Evolutionary conservation across 108 stramenopile genomes (phyloP).

Genomic region (Cyclotella kingstonii): DNA sequence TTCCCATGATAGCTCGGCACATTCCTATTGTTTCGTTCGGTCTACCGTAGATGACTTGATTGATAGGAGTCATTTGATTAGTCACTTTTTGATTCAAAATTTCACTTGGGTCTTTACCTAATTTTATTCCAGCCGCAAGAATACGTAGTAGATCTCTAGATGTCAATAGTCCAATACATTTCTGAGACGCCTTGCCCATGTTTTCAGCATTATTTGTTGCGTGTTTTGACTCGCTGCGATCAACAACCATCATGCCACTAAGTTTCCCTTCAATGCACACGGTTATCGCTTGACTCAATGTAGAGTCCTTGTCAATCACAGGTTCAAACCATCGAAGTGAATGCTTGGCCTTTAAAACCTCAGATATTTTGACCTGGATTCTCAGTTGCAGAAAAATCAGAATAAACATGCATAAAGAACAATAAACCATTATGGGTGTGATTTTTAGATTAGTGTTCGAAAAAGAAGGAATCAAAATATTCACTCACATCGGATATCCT

Average conservation of each 20-base stretch:
- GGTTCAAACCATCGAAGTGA: conserved; percentile 79
- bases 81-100: conserved; percentile 48
- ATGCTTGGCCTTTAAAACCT: conserved; percentile 80
- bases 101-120: conserved; percentile 41
- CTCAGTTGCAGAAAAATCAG: not conserved
- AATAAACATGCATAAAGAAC: not conserved
- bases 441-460: no score
- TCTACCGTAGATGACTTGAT: conserved; percentile 77
- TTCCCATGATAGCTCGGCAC: conserved; percentile 86
- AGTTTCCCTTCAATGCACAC: conserved; percentile 74
- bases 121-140: conserved; percentile 63
- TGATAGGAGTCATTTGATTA: conserved; percentile 77
- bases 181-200: conserved; percentile 23
- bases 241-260: conserved; percentile 84
- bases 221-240: conserved; percentile 23
- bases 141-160: conserved; percentile 80
- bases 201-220: not conserved
- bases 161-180: conserved; percentile 71
- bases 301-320: conserved; percentile 57
- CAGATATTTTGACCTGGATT: conserved; percentile 50
- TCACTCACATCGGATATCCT: not conserved
- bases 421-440: no score
- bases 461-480: no score
- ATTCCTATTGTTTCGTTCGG: conserved; percentile 86
- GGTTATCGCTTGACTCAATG: conserved; percentile 63